phyloP scores from a whole-genome alignment of 768 basidiomycete species.

The Fomitopsis pulvina region DNA sequence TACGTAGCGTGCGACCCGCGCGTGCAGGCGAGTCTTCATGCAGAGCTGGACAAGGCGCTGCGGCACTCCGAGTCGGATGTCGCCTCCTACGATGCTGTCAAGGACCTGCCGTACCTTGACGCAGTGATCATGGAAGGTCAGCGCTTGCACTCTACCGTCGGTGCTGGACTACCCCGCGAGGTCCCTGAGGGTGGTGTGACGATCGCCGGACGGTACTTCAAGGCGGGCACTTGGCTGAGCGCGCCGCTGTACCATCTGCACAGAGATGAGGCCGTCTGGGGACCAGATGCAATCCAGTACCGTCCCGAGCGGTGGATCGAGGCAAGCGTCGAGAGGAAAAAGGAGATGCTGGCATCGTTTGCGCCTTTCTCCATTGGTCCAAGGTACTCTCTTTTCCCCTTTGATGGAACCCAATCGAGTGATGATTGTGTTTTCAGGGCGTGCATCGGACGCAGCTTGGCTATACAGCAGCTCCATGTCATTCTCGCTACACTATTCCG shows the following conservation, averaged over 20 bases:
- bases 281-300: slow-evolving; percentile 22
- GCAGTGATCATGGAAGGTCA: slow-evolving; percentile 26
- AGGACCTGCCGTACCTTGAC: slow-evolving; percentile 17
- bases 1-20: slow-evolving; percentile 1
- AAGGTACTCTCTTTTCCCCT: no score
- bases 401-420: no score
- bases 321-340: slow-evolving; percentile 3
- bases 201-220: slow-evolving; percentile 16
- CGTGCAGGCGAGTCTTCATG: slow-evolving; percentile 6
- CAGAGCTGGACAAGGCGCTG: slow-evolving; percentile 8
- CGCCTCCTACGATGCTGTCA: slow-evolving; percentile 1
- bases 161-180: slow-evolving; percentile 22
- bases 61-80: not conserved
- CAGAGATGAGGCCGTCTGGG: slow-evolving; percentile 22
- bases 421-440: not conserved
- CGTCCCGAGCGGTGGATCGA: slow-evolving; percentile 26
- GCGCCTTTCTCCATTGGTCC: slow-evolving; percentile 13
- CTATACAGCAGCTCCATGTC: slow-evolving; percentile 31
- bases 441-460: slow-evolving; percentile 5
- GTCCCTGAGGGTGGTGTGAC: slow-evolving; percentile 20
- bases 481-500: slow-evolving; percentile 72
- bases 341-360: slow-evolving; percentile 6
- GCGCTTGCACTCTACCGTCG: slow-evolving; percentile 24
- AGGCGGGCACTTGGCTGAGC: slow-evolving; percentile 19
- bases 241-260: slow-evolving; percentile 23